These are phyloP conservation scores for Botrytis paeoniae DNA, from an alignment of 2,329 filamentous ascomycete genomes.

Conservation along the genomic window DNA sequence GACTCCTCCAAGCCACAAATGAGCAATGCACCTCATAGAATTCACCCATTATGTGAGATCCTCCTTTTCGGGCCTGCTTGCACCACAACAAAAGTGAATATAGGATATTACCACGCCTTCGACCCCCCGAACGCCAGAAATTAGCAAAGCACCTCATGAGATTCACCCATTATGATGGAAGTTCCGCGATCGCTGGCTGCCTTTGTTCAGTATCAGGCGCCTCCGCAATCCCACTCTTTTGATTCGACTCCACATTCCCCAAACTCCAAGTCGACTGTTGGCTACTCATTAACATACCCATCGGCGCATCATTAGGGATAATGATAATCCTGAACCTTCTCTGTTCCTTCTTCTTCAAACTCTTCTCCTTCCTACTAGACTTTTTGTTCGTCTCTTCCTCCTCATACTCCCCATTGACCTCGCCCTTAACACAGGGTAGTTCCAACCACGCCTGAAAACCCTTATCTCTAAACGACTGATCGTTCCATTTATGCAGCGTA, in stretches of 20 bases:
- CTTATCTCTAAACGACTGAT: conserved; percentile 21
- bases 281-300: neutral
- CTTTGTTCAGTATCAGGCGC: neutral
- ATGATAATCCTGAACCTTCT: conserved; percentile 25
- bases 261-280: neutral
- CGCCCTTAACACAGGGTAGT: conserved; percentile 25
- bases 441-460: conserved; percentile 33
- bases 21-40: neutral
- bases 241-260: neutral
- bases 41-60: neutral
- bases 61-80: neutral
- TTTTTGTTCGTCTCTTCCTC: neutral
- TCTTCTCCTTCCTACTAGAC: conserved; percentile 3
- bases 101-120: neutral
- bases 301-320: conserved; percentile 14
- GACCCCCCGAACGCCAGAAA: neutral
- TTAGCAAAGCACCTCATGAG: neutral
- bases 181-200: neutral
- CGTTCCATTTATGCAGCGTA: conserved; percentile 29
- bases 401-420: conserved; percentile 13
- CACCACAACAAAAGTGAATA: neutral
- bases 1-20: neutral
- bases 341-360: conserved; percentile 14
- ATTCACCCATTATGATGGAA: neutral
- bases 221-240: neutral